Percentiles rank a stretch among this genome's conserved stretches.
Evolutionary conservation across 148 eudicot species (phyloP).

Genomic region (Simmondsia chinensis): DNA sequence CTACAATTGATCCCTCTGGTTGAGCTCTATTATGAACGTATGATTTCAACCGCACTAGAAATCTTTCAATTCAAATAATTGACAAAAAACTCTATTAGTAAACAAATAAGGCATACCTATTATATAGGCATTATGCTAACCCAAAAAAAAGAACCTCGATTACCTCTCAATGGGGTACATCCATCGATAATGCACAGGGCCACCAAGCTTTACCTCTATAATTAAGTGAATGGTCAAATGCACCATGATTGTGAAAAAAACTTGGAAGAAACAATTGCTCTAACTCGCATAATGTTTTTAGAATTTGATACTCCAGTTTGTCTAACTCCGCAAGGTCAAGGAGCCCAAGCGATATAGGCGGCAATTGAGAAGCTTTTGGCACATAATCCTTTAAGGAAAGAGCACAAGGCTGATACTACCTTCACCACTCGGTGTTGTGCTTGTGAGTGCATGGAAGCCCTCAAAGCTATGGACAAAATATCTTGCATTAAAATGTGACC

Average conservation of each 20-base stretch:
- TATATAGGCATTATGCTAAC: too few relatives aligned
- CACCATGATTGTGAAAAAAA: background rate
- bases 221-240: background rate
- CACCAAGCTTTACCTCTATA: background rate
- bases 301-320: background rate
- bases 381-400: background rate
- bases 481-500: slow-evolving; percentile 2
- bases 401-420: background rate
- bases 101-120: too few relatives aligned
- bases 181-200: background rate
- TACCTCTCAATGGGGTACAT: background rate
- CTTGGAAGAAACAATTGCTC: slow-evolving; percentile 2
- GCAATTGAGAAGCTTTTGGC: too few relatives aligned
- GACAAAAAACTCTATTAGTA: background rate
- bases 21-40: background rate
- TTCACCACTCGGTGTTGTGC: background rate
- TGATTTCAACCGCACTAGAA: background rate
- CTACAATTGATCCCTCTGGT: too few relatives aligned
- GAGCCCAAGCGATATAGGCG: too few relatives aligned
- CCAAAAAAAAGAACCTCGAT: background rate
- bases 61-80: background rate
- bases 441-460: background rate
- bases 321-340: background rate
- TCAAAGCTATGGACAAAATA: background rate
- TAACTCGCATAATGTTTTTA: background rate